Percentiles rank a stretch among this genome's conserved stretches.
Conservation (phyloP, 225 moss, liverwort and hornwort genomes). For the Thuidium tamariscinum region DNA sequence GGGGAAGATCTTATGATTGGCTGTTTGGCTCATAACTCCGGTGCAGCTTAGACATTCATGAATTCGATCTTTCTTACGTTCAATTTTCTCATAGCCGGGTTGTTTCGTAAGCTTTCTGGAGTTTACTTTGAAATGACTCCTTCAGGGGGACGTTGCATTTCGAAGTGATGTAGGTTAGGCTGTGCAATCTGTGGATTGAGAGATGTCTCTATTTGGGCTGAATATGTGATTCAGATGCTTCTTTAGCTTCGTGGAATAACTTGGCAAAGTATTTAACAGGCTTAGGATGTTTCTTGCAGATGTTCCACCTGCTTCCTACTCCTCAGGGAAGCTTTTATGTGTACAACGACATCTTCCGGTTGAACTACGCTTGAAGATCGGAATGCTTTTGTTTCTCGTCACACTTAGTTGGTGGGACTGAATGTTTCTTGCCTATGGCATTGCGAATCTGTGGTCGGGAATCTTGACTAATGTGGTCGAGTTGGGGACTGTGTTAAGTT, state of each 20-base stretch:
- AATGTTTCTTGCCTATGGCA: background rate
- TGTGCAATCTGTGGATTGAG: background rate
- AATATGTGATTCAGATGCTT: background rate
- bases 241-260: background rate
- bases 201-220: background rate
- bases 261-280: background rate
- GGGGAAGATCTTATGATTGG: background rate
- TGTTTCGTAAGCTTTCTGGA: background rate
- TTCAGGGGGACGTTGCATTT: background rate
- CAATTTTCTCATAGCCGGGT: background rate
- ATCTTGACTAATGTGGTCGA: background rate
- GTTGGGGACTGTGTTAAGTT: background rate
- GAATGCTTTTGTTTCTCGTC: background rate
- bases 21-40: background rate
- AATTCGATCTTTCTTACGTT: background rate
- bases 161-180: background rate
- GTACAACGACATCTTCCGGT: constrained; percentile 78
- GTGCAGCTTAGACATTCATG: background rate
- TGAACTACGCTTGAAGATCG: constrained; percentile 53
- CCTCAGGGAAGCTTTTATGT: constrained; percentile 63
- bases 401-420: background rate
- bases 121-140: background rate
- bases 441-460: background rate
- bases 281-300: constrained; percentile 21
- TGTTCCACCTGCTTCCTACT: constrained; percentile 72